Percentiles rank a stretch among this genome's conserved stretches.
phyloP scores from a whole-genome alignment of 805 yeast species.

The Candida insectorum region DNA sequence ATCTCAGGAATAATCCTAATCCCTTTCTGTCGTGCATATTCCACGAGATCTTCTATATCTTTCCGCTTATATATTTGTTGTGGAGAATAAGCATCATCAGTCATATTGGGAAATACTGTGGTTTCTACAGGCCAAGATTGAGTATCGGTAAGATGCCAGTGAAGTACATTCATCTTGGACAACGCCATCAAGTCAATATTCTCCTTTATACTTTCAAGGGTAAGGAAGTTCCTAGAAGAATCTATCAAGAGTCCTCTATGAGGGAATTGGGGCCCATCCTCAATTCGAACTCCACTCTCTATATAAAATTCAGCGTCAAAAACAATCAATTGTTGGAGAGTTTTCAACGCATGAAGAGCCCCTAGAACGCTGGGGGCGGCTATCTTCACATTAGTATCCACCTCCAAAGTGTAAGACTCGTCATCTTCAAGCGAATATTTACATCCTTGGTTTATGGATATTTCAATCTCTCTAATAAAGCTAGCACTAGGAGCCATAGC shows the following conservation, averaged over 20 bases:
- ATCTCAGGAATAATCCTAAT: constrained; percentile 40
- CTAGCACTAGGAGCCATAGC: too few relatives aligned
- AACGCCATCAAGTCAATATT: constrained; percentile 37
- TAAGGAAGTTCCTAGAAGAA: constrained; percentile 33
- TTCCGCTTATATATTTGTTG: constrained; percentile 24
- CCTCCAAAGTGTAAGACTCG: constrained; percentile 28
- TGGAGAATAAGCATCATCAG: constrained; percentile 34
- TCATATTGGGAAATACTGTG: constrained; percentile 32
- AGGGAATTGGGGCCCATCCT: constrained; percentile 30
- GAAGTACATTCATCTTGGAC: constrained; percentile 36
- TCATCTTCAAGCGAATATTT: too few relatives aligned
- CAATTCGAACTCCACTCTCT: constrained; percentile 30
- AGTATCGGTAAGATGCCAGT: constrained; percentile 38
- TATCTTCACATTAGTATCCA: constrained; percentile 18
- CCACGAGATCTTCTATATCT: constrained; percentile 24
- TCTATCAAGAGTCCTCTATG: constrained; percentile 41
- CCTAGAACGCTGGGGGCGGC: constrained; percentile 38
- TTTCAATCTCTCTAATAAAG: too few relatives aligned
- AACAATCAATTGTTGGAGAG: constrained; percentile 39
- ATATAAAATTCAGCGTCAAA: constrained; percentile 20
- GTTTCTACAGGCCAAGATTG: constrained; percentile 41
- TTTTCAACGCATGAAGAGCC: constrained; percentile 36
- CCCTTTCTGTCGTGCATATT: constrained; percentile 32
- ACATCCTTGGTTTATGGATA: too few relatives aligned
- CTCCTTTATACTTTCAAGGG: constrained; percentile 20